Evolutionary conservation across 805 yeast genomes (phyloP).

Genomic region (Nakazawaea laoshanensis): DNA sequence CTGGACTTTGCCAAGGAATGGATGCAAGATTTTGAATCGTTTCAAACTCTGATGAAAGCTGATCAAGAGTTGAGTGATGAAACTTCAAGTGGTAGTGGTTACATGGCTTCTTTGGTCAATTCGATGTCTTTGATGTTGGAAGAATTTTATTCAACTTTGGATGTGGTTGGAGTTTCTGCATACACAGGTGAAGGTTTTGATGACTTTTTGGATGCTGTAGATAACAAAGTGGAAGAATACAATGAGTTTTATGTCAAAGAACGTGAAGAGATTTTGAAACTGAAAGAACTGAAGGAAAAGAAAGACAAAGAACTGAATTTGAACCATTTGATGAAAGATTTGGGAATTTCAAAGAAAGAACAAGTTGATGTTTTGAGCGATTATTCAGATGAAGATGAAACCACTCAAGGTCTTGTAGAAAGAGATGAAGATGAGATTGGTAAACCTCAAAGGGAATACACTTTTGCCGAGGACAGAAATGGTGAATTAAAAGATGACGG

Average conservation of each 20-base stretch:
- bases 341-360: slow-evolving; percentile 50
- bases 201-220: slow-evolving; percentile 79
- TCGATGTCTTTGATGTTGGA: slow-evolving; percentile 95
- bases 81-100: slow-evolving; percentile 62
- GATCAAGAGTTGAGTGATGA: slow-evolving; percentile 62
- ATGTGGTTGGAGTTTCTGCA: slow-evolving; percentile 87
- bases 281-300: slow-evolving; percentile 71
- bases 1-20: slow-evolving; percentile 88
- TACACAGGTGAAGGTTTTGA: slow-evolving; percentile 93
- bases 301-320: slow-evolving; percentile 64
- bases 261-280: slow-evolving; percentile 70
- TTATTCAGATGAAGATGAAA: slow-evolving; percentile 37
- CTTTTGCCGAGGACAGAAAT: slow-evolving; percentile 55
- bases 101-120: slow-evolving; percentile 89
- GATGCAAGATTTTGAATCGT: slow-evolving; percentile 94
- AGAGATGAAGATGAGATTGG: slow-evolving; percentile 27
- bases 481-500: slow-evolving; percentile 50
- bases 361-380: slow-evolving; percentile 46
- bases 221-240: slow-evolving; percentile 80
- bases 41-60: slow-evolving; percentile 67
- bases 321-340: slow-evolving; percentile 72
- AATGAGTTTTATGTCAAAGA: slow-evolving; percentile 77
- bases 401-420: slow-evolving; percentile 35
- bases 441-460: slow-evolving; percentile 51
- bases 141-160: slow-evolving; percentile 89